Base-by-base conservation (phyloP, 371 early-diverging fungal genomes). In the Rhizopus delemar region DNA sequence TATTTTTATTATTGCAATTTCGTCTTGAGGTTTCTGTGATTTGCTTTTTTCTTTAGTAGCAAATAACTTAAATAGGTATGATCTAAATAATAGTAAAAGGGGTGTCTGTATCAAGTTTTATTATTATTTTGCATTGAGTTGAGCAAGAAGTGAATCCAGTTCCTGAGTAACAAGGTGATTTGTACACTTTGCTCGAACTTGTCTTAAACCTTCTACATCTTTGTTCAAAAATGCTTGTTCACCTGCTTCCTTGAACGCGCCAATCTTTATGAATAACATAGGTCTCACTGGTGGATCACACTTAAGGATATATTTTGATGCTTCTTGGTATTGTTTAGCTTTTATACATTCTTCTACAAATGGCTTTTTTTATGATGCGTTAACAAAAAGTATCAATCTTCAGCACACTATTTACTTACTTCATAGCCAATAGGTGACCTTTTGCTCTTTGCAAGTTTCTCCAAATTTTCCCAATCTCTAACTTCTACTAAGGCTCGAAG, bases 401-500 rank as follows among this genome's bases (percentile, higher is more conserved):
- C 39, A n/a, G n/a, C 5, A 49, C 22, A 51, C 22, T 46, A 9
- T 46, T 36, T 29, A 29, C 9, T 33, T 78, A 82, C 84, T 70
- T 81, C 86, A 57, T 89, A 92, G 5, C 93, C 93, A 57, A 93
- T 91, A 0, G 92, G 93, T 12, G 93, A 88, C 55, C 90, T 92
- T 45, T 89, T 89, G 36, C 86, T 86, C 49, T 86, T 87, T 11
- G 92, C 79, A 13, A 93, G 63, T 50, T 90, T 90, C 34, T 94
- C 95, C 51, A 96, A 77, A 34, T 87, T 91, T 8, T 90, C 91
- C 93, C 93, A 96, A 61, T 95, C 92, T 32, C 90, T 76, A 15
- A 84, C 81, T 70, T 86, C 84, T 0, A 94, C 94, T n/a, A 96
- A 72, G 0, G 93, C 92, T 13, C 85, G 86, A 5, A 94, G 66